These are phyloP conservation scores for Globisporangium cylindrosporum DNA, from an alignment of 352 stramenopile species.

Conservation along the genomic window DNA sequence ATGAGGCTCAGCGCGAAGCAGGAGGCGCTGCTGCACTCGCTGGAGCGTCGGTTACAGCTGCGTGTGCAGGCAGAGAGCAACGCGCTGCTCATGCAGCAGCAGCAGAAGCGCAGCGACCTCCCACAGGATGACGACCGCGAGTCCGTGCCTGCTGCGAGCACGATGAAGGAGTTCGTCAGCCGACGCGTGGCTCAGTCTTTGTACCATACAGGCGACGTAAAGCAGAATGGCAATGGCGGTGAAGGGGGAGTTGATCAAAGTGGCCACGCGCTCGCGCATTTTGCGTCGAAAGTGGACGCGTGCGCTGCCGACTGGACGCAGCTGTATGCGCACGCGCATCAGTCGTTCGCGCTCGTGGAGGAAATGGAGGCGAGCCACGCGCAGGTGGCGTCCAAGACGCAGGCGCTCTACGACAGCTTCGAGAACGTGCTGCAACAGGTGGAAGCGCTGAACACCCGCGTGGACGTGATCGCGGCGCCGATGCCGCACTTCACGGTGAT, in stretches of 20 bases:
- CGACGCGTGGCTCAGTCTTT: conserved; percentile 8
- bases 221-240: neutral
- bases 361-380: conserved; percentile 83
- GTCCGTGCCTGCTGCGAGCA: conserved; percentile 14
- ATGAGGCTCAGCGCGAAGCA: conserved; percentile 43
- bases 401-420: conserved; percentile 75
- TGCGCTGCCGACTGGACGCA: conserved; percentile 36
- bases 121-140: neutral
- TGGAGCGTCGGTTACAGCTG: conserved; percentile 63
- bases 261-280: conserved; percentile 28
- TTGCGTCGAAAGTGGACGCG: conserved; percentile 30
- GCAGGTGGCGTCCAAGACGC: conserved; percentile 71
- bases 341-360: conserved; percentile 61
- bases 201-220: neutral
- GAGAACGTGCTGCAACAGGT: conserved; percentile 63
- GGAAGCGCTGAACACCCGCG: conserved; percentile 55
- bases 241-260: neutral
- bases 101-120: conserved; percentile 12
- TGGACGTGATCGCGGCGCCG: conserved; percentile 56
- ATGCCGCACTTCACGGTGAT: conserved; percentile 78
- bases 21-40: conserved; percentile 46
- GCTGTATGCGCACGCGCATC: conserved; percentile 52
- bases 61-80: conserved; percentile 43
- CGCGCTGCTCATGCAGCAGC: conserved; percentile 31
- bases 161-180: conserved; percentile 44